Evolutionary conservation across 2,329 filamentous ascomycete species (phyloP).

Genomic region (Neonectria sp.): DNA sequence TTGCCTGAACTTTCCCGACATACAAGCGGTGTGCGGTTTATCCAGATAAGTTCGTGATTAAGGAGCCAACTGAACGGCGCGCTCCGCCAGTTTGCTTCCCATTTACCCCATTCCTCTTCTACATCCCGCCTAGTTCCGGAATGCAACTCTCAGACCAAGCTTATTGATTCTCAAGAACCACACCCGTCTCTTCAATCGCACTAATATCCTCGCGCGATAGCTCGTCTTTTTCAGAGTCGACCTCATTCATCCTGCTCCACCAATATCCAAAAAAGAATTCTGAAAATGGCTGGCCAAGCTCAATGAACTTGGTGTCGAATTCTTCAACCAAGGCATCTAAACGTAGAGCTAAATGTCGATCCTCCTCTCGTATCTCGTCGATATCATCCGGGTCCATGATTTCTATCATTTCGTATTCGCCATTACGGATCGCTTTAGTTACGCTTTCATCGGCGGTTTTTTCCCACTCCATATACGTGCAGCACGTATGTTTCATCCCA

Average conservation of each 20-base stretch:
- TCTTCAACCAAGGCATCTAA: conserved; percentile 1
- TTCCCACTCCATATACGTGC: neutral
- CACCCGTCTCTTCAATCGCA: neutral
- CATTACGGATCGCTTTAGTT: neutral
- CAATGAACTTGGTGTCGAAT: conserved; percentile 1
- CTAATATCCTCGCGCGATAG: neutral
- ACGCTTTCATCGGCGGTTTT: too few relatives aligned
- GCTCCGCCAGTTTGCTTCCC: too few relatives aligned
- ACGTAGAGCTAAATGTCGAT: neutral
- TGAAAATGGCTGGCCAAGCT: neutral
- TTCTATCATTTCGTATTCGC: neutral
- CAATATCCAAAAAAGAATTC: conserved; percentile 1
- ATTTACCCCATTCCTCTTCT: neutral
- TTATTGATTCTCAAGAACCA: neutral
- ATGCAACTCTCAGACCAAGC: too few relatives aligned
- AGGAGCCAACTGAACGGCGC: too few relatives aligned
- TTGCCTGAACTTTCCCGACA: too few relatives aligned
- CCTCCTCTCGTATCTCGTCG: conserved; percentile 3
- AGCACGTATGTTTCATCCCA: conserved; percentile 3
- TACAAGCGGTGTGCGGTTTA: too few relatives aligned
- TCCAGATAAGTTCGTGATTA: too few relatives aligned
- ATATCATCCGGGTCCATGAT: neutral
- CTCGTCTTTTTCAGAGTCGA: neutral
- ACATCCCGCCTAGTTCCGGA: too few relatives aligned
- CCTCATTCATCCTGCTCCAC: neutral